Evolutionary conservation across 2,329 filamentous ascomycete species (phyloP), one percentile per base, ranked within the genome.

Genomic region (Hypoxylon sp.): DNA sequence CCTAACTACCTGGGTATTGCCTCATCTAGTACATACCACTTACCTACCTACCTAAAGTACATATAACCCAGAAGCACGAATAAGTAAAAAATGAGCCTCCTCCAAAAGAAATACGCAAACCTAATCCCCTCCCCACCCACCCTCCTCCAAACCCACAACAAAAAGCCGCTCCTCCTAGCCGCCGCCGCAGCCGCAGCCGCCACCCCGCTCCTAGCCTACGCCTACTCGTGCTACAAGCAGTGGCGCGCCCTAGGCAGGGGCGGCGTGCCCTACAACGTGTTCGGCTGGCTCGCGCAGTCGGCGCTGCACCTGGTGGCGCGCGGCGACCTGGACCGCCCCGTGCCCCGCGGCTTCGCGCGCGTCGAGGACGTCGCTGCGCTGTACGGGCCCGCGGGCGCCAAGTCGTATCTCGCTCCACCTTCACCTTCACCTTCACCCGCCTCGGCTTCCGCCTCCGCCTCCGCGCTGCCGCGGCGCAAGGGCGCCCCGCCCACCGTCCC

Each of bases 201-300:
- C 45, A 12, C 62, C 12, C 65, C 61, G 9, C 42, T 72, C 3
- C 22, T 74, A 42, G 65, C 71, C 4, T 73, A 76, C 54, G 69
- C 72, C 18, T 49, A 70, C 45, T 57, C 67, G 36, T 75, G 73
- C 71, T 84, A 84, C 73, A 73, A 67, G 3, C 75, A 73, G 49
- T 84, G 74, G 71, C 75, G 81, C 14, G 77, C 78, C 1, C 76
- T 84, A 30, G 82, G 82, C 12, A 77, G 75, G 2, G 81, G 82
- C 60, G 82, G 82, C 14, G 60, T 82, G 0, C 81, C 82, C 0
- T 74, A 81, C 69, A 81, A 82, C 58, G 26, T 78, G 26, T 30
- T 73, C 18, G 82, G 82, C 30, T 84, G 79, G 79, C 71, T 80
- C 0, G 18, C 78, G 2, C 80, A 81, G 67, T 67, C 73, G 7